phyloP scores from a whole-genome alignment of 257 asterid species.

The Rhazya stricta region DNA sequence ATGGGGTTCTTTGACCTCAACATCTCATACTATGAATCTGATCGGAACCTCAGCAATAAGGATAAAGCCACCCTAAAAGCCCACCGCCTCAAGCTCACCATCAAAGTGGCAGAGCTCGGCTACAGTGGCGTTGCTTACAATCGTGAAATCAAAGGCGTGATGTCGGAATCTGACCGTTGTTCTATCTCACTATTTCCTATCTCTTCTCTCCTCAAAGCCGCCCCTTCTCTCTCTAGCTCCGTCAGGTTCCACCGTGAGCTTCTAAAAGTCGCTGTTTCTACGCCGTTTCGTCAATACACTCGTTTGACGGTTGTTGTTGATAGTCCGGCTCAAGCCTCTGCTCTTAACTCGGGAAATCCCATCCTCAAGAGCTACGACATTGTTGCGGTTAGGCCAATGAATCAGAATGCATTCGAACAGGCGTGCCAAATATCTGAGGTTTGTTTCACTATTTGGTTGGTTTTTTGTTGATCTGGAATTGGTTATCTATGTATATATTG shows the following conservation, averaged over 20 bases:
- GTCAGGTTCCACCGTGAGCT: constrained; percentile 63
- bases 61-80: constrained; percentile 43
- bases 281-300: constrained; percentile 80
- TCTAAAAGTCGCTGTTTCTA: constrained; percentile 48
- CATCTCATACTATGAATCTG: constrained; percentile 72
- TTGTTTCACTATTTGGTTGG: not conserved
- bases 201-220: constrained; percentile 42
- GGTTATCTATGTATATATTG: not conserved
- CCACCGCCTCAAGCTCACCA: constrained; percentile 59
- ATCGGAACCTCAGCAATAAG: constrained; percentile 41
- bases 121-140: constrained; percentile 82
- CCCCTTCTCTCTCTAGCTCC: constrained; percentile 47
- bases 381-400: constrained; percentile 69
- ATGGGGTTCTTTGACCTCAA: constrained; percentile 84
- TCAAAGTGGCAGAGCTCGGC: constrained; percentile 78
- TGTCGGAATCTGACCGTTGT: constrained; percentile 83
- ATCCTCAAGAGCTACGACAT: constrained; percentile 64
- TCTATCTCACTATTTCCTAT: constrained; percentile 52
- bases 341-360: constrained; percentile 69
- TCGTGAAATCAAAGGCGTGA: constrained; percentile 73
- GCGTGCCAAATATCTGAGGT: constrained; percentile 83
- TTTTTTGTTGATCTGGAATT: not conserved
- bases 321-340: constrained; percentile 49
- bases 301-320: constrained; percentile 71
- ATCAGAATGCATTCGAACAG: constrained; percentile 66